Conservation (phyloP, 1,284 basidiomycete genomes). For the Ustanciosporium gigantosporum region DNA sequence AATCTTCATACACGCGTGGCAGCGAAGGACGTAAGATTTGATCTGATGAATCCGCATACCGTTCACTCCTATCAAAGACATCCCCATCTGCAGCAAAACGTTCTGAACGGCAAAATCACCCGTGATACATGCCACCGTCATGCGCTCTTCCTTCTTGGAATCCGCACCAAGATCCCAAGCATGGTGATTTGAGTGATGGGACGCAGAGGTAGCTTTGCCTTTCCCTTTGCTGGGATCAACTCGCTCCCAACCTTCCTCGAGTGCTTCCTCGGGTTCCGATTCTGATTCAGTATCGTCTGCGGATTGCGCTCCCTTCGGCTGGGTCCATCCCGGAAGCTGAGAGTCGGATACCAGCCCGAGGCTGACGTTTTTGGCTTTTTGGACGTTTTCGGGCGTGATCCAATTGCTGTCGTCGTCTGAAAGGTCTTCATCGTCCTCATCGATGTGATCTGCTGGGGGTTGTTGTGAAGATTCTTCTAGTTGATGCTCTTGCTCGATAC, state of each 20-base stretch:
- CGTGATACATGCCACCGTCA: constrained; percentile 69
- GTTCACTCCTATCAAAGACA: constrained; percentile 86
- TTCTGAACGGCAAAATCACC: constrained; percentile 99
- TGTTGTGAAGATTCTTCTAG: constrained; percentile 28
- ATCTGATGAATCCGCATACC: constrained; percentile 88
- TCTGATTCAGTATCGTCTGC: constrained; percentile 14
- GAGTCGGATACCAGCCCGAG: constrained; percentile 67
- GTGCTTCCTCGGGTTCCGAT: constrained; percentile 22
- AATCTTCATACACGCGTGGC: constrained; percentile 98
- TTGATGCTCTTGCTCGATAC: constrained; percentile 62
- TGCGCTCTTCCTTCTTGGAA: constrained; percentile 63
- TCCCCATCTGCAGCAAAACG: constrained; percentile 89
- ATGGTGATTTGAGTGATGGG: constrained; percentile 64
- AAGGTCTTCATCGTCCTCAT: constrained; percentile 72
- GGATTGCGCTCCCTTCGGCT: constrained; percentile 8
- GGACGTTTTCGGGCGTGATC: constrained; percentile 92
- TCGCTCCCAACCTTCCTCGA: constrained; percentile 35
- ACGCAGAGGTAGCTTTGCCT: constrained; percentile 47
- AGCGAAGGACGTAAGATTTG: constrained; percentile 93
- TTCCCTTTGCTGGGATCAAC: constrained; percentile 30
- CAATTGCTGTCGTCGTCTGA: constrained; percentile 69
- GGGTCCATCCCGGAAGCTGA: constrained; percentile 34
- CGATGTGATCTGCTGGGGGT: constrained; percentile 61
- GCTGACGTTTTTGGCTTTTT: constrained; percentile 82
- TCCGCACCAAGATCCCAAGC: too few relatives aligned